Percentiles rank a stretch among this genome's conserved stretches.
Evolutionary conservation across 257 asterid species (phyloP).

Genomic region (Linaria vulgaris): DNA sequence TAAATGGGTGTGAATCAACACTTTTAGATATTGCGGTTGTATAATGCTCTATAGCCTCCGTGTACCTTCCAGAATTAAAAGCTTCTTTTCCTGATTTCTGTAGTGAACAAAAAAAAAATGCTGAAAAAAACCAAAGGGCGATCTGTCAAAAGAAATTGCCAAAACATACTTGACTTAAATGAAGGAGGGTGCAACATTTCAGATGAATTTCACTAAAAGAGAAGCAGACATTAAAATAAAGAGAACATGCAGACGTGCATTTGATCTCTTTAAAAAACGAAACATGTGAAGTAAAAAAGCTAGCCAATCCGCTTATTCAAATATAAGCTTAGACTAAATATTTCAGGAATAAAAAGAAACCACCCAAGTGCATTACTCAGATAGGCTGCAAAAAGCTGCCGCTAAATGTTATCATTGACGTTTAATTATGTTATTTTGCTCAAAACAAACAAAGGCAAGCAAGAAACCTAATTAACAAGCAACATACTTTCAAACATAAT

Average conservation of each 20-base stretch:
- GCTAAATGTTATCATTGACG: no score
- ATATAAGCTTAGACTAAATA: not conserved
- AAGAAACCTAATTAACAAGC: slow-evolving; percentile 8
- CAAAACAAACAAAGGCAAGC: slow-evolving; percentile 15
- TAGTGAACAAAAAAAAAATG: slow-evolving; percentile 20
- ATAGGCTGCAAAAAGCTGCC: not conserved
- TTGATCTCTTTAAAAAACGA: not conserved
- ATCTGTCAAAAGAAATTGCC: not conserved
- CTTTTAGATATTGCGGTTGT: slow-evolving; percentile 76
- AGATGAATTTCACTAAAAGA: slow-evolving; percentile 3
- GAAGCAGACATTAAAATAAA: not conserved
- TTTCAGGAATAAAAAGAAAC: not conserved
- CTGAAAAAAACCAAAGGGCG: slow-evolving; percentile 13
- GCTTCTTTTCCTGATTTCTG: slow-evolving; percentile 96
- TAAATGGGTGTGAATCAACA: slow-evolving; percentile 75
- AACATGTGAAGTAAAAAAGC: not conserved
- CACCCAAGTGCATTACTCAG: not conserved
- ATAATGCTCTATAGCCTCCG: slow-evolving; percentile 87
- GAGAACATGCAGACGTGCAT: not conserved
- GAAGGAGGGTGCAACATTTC: not conserved
- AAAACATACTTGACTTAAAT: no score
- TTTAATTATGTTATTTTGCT: no score
- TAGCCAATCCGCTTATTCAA: not conserved
- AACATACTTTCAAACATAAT: slow-evolving; percentile 60
- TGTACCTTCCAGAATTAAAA: slow-evolving; percentile 62